Percentiles rank a stretch among this genome's conserved stretches.
phyloP scores from a whole-genome alignment of 2,329 filamentous ascomycete genomes.

The Boeremia lycopersici region DNA sequence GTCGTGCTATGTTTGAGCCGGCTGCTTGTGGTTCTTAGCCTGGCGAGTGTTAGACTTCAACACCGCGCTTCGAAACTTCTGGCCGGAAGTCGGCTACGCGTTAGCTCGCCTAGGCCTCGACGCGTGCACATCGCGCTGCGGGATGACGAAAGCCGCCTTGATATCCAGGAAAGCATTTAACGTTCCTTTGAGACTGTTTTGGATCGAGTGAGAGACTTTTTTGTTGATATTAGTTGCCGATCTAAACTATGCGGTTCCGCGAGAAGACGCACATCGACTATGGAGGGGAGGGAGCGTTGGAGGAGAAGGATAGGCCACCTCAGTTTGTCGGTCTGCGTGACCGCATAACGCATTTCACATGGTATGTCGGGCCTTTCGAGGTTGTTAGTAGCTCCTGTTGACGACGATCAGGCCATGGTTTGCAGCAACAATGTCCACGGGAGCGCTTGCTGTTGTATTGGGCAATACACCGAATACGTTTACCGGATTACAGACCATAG shows the following conservation, averaged over 20 bases:
- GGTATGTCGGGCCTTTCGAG: conserved; percentile 10
- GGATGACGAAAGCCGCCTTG: conserved; percentile 16
- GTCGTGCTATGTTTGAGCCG: background rate
- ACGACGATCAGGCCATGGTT: conserved; percentile 57
- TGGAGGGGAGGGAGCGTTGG: conserved; percentile 12
- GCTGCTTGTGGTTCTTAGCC: background rate
- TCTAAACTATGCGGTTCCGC: conserved; percentile 25
- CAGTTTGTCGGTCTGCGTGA: conserved; percentile 28
- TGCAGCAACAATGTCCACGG: conserved; percentile 75
- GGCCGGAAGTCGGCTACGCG: conserved; percentile 14
- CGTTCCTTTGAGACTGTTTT: background rate
- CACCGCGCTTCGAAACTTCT: background rate
- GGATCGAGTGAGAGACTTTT: background rate
- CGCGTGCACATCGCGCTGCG: conserved; percentile 4
- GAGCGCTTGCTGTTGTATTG: conserved; percentile 70
- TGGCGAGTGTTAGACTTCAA: background rate
- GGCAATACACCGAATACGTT: conserved; percentile 68
- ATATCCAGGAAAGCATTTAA: background rate
- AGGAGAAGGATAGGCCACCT: conserved; percentile 24
- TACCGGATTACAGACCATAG: conserved; percentile 66
- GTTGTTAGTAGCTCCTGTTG: background rate
- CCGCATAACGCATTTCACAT: conserved; percentile 35
- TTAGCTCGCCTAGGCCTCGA: conserved; percentile 9
- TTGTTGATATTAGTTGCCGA: background rate
- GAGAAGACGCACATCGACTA: conserved; percentile 23